Conservation (phyloP, 441 rosid genomes). For the Pelargonium citronellum region DNA sequence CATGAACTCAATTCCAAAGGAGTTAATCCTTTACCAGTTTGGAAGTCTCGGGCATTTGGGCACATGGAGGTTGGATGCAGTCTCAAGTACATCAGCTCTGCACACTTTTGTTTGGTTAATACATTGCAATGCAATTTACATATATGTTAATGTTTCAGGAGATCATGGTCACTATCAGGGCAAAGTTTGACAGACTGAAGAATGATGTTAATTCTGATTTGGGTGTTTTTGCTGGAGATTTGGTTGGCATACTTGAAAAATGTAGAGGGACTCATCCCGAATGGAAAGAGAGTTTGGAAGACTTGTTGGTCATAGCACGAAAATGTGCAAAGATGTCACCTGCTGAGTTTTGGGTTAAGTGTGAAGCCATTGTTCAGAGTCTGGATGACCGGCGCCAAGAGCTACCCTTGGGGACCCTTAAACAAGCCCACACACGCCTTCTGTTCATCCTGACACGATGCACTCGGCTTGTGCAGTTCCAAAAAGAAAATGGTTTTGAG, state of each 20-base stretch:
- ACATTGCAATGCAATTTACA: not conserved
- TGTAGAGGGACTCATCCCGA: slow-evolving; percentile 57
- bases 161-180: slow-evolving; percentile 69
- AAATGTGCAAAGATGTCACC: slow-evolving; percentile 81
- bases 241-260: slow-evolving; percentile 76
- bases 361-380: slow-evolving; percentile 83
- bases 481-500: slow-evolving; percentile 81
- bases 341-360: slow-evolving; percentile 76
- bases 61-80: slow-evolving; percentile 73
- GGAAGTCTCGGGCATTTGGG: slow-evolving; percentile 83
- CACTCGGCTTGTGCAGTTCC: slow-evolving; percentile 93
- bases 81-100: not conserved
- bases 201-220: slow-evolving; percentile 91
- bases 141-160: slow-evolving; percentile 40
- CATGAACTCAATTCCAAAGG: slow-evolving; percentile 99
- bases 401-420: slow-evolving; percentile 79
- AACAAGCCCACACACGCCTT: slow-evolving; percentile 90
- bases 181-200: slow-evolving; percentile 78
- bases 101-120: slow-evolving; percentile 7
- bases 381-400: slow-evolving; percentile 92
- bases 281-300: slow-evolving; percentile 74
- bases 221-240: slow-evolving; percentile 83
- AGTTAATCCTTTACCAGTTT: slow-evolving; percentile 80
- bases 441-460: slow-evolving; percentile 92
- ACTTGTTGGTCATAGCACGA: slow-evolving; percentile 69